Percentiles rank a stretch among this genome's conserved stretches.
Evolutionary conservation across 129 eudicot genomes (phyloP).

Genomic region (Logfia minima): DNA sequence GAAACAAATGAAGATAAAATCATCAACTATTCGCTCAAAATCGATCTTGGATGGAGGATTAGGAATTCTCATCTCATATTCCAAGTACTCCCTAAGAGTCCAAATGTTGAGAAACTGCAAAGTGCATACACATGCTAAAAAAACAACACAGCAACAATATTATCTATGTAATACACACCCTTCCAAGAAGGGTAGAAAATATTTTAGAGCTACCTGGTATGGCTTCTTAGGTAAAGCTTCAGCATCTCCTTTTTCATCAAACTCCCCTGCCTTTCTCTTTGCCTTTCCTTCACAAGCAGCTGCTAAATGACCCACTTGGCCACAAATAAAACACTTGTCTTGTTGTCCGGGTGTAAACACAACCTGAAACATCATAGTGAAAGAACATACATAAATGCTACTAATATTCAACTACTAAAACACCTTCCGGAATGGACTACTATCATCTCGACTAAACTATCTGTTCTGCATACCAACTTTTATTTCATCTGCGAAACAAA

Average conservation of each 20-base stretch:
- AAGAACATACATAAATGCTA: background rate
- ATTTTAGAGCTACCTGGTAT: conserved; percentile 35
- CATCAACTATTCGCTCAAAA: conserved; percentile 88
- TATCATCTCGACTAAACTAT: background rate
- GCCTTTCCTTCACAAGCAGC: conserved; percentile 48
- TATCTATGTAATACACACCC: background rate
- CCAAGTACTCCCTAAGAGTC: conserved; percentile 93
- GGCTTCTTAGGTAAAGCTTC: conserved; percentile 41
- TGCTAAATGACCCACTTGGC: conserved; percentile 96
- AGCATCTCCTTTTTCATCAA: conserved; percentile 42
- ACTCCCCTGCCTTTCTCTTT: conserved; percentile 45
- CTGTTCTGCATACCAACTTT: background rate
- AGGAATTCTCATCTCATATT: conserved; percentile 87
- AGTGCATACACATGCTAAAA: conserved; percentile 11
- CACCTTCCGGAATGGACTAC: background rate
- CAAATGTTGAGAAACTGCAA: conserved; percentile 93
- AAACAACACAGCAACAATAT: background rate
- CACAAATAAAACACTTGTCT: conserved; percentile 92
- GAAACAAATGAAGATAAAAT: conserved; percentile 96
- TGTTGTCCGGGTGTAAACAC: conserved; percentile 93
- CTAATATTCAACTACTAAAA: conserved; percentile 8
- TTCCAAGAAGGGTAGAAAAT: background rate
- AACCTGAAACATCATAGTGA: conserved; percentile 49
- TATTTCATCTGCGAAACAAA: background rate
- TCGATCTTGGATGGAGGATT: conserved; percentile 63